These are phyloP conservation scores for Colletotrichum sublineola DNA, from an alignment of 2,329 filamentous ascomycete genomes.

Conservation along the genomic window DNA sequence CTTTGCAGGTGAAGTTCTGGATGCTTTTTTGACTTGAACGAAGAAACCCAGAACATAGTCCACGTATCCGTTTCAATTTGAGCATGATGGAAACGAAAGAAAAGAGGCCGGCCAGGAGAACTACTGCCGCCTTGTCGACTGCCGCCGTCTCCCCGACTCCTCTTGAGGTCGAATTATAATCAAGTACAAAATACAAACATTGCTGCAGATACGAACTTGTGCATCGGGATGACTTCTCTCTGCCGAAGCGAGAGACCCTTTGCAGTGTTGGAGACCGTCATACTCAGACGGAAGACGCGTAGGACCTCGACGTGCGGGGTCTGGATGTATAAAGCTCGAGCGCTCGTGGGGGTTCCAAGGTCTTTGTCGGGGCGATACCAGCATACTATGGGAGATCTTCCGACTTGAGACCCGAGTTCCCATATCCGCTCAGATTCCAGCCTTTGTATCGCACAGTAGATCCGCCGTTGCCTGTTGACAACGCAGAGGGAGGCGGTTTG, in stretches of 20 bases:
- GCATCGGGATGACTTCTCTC: conserved; percentile 41
- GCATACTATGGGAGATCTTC: conserved; percentile 49
- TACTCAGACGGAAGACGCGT: conserved; percentile 29
- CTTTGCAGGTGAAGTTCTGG: conserved; percentile 20
- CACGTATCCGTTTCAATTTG: background rate
- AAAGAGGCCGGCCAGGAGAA: conserved; percentile 17
- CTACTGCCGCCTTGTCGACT: conserved; percentile 14
- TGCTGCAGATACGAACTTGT: conserved; percentile 8
- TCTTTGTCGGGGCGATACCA: conserved; percentile 7
- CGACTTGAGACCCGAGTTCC: conserved; percentile 55
- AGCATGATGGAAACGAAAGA: background rate
- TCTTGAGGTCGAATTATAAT: conserved; percentile 3
- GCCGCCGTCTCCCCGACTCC: background rate
- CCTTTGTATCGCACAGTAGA: conserved; percentile 52
- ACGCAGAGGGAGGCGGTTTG: conserved; percentile 49
- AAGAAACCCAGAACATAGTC: conserved; percentile 8
- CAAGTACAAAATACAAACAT: conserved; percentile 28
- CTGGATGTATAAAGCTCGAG: conserved; percentile 1
- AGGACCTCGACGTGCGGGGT: conserved; percentile 1
- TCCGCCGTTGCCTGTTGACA: conserved; percentile 44
- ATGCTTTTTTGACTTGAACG: background rate
- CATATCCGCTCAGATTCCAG: conserved; percentile 57
- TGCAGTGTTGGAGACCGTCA: conserved; percentile 20
- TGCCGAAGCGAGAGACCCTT: conserved; percentile 34
- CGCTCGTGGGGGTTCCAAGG: background rate